phyloP scores from a whole-genome alignment of 768 basidiomycete genomes.

The Atractiella rhizophila region DNA sequence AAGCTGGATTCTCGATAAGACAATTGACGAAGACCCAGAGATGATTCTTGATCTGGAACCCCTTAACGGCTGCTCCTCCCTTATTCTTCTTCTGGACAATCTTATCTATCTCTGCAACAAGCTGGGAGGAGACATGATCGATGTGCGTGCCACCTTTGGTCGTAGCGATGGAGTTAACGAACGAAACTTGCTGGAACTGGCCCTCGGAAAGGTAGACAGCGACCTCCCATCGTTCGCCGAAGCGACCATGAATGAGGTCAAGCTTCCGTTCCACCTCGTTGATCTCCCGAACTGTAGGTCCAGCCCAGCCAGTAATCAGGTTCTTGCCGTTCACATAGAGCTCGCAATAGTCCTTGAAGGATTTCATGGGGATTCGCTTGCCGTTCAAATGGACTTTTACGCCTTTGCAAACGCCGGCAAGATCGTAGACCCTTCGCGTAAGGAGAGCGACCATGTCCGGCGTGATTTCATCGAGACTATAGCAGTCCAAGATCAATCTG shows the following conservation, averaged over 20 bases:
- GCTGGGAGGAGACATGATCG: slow-evolving; percentile 52
- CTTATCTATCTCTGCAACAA: slow-evolving; percentile 57
- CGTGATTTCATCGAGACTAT: slow-evolving; percentile 63
- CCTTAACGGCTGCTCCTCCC: slow-evolving; percentile 73
- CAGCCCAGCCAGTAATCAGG: slow-evolving; percentile 25
- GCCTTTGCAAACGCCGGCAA: slow-evolving; percentile 83
- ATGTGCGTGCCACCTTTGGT: slow-evolving; percentile 94
- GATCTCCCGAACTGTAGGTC: no score
- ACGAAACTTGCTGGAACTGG: slow-evolving; percentile 75
- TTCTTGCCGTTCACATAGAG: slow-evolving; percentile 54
- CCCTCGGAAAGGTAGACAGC: slow-evolving; percentile 88
- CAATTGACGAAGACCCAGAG: slow-evolving; percentile 97
- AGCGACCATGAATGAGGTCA: slow-evolving; percentile 51
- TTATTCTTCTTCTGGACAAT: slow-evolving; percentile 92
- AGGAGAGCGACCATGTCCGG: slow-evolving; percentile 69
- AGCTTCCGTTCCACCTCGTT: slow-evolving; percentile 2
- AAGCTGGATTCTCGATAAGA: slow-evolving; percentile 86
- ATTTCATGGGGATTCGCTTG: slow-evolving; percentile 60
- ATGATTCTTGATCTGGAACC: slow-evolving; percentile 81
- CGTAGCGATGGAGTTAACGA: slow-evolving; percentile 90
- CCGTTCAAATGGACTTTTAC: slow-evolving; percentile 84
- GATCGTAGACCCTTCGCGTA: slow-evolving; percentile 77
- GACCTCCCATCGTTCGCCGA: slow-evolving; percentile 71
- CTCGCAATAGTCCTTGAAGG: slow-evolving; percentile 91
- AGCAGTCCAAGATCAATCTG: no score